A percentile compares a stretch with the other conserved stretches of the same genome.
phyloP scores from a whole-genome alignment of 306 rosid species.

The Phaseolus lunatus region DNA sequence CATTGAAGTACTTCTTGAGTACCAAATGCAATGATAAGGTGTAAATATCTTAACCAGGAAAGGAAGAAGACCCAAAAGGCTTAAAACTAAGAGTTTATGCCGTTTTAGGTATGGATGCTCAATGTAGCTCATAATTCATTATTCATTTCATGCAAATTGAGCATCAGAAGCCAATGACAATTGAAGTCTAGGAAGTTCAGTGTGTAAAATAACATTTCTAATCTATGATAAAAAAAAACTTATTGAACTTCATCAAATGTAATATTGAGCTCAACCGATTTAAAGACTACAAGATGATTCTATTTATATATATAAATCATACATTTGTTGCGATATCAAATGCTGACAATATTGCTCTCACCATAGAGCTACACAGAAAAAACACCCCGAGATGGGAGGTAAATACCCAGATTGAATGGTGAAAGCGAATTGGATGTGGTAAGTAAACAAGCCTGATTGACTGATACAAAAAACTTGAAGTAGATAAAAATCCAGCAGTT shows the following conservation, averaged over 20 bases:
- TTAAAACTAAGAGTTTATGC: neutral
- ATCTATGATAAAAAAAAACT: neutral
- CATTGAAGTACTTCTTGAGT: no score
- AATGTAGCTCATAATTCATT: slow-evolving; percentile 17
- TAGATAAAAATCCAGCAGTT: neutral
- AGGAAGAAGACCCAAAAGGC: neutral
- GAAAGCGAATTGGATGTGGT: slow-evolving; percentile 7
- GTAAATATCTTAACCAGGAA: slow-evolving; percentile 8
- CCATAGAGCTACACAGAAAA: neutral
- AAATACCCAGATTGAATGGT: slow-evolving; percentile 4
- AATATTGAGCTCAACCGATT: neutral
- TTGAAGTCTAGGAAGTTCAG: neutral
- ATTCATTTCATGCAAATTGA: slow-evolving; percentile 21
- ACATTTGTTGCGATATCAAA: slow-evolving; percentile 2
- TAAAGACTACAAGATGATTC: neutral
- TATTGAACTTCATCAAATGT: slow-evolving; percentile 13
- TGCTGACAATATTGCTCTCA: neutral
- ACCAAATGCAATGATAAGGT: slow-evolving; percentile 3
- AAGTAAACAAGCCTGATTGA: slow-evolving; percentile 9
- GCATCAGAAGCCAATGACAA: slow-evolving; percentile 25
- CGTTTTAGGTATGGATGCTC: slow-evolving; percentile 16
- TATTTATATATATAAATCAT: neutral
- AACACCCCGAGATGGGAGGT: neutral
- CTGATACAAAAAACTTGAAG: neutral
- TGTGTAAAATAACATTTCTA: neutral